Evolutionary conservation across 768 basidiomycete genomes (phyloP).

Genomic region (Leccinum variicolor): DNA sequence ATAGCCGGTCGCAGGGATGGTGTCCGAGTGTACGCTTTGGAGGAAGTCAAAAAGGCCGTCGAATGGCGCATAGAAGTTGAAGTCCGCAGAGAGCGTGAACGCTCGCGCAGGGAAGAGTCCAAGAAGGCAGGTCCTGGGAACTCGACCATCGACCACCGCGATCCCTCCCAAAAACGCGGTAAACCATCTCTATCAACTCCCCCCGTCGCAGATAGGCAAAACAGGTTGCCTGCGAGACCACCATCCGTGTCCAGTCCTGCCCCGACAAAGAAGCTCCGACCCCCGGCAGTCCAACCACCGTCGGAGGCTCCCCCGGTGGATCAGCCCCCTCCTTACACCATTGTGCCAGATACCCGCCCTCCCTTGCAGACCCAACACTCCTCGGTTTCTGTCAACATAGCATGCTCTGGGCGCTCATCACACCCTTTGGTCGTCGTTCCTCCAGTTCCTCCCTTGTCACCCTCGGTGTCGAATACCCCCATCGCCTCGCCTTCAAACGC

Average conservation of each 20-base stretch:
- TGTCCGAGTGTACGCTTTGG: constrained; percentile 83
- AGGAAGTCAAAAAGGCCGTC: constrained; percentile 80
- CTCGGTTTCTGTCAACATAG: constrained; percentile 38
- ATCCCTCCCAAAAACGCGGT: constrained; percentile 44
- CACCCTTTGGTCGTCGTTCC: constrained; percentile 57
- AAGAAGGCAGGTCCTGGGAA: constrained; percentile 47
- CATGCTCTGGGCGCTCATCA: constrained; percentile 51
- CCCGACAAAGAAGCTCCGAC: constrained; percentile 24
- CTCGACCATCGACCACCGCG: constrained; percentile 35
- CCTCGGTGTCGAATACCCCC: constrained; percentile 34
- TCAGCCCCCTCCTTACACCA: constrained; percentile 65
- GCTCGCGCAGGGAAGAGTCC: constrained; percentile 60
- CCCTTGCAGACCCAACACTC: constrained; percentile 40
- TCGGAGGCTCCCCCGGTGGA: constrained; percentile 35
- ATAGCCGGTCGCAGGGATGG: constrained; percentile 85
- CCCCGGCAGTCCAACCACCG: constrained; percentile 24
- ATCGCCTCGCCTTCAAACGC: constrained; percentile 33
- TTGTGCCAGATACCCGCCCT: constrained; percentile 31
- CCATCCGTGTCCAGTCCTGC: constrained; percentile 15
- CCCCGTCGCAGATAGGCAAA: constrained; percentile 33
- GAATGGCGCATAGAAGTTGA: constrained; percentile 88
- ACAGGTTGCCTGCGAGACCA: constrained; percentile 20
- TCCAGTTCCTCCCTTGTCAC: constrained; percentile 32
- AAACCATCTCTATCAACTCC: constrained; percentile 52
- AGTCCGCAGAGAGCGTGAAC: constrained; percentile 69